Evolutionary conservation across 805 yeast genomes (phyloP).

Genomic region (Starmerella khaoyaiensis): DNA sequence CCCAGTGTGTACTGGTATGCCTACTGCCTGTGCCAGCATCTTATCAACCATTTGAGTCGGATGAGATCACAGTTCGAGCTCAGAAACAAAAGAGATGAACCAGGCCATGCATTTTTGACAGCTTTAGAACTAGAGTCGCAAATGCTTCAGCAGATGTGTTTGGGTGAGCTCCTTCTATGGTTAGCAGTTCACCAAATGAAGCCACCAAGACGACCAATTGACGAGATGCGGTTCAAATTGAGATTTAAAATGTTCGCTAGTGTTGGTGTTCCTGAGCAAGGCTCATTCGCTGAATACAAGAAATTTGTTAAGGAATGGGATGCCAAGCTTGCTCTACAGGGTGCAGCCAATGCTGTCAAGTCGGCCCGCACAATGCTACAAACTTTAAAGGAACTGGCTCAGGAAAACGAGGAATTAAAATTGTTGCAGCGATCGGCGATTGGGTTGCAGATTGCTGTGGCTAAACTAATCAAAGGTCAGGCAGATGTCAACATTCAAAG

Average conservation of each 20-base stretch:
- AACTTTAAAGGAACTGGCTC: slow-evolving; percentile 16
- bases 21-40: slow-evolving; percentile 34
- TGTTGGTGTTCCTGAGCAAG: slow-evolving; percentile 63
- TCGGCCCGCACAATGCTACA: slow-evolving; percentile 13
- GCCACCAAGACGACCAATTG: slow-evolving; percentile 14
- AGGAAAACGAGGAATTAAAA: slow-evolving; percentile 17
- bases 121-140: slow-evolving; percentile 26
- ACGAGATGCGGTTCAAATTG: slow-evolving; percentile 36
- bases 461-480: slow-evolving; percentile 8
- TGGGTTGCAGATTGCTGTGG: slow-evolving; percentile 18
- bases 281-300: slow-evolving; percentile 33
- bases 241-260: slow-evolving; percentile 70
- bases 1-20: slow-evolving; percentile 57
- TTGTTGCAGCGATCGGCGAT: slow-evolving; percentile 19
- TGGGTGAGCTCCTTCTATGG: slow-evolving; percentile 25
- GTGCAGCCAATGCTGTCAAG: slow-evolving; percentile 19
- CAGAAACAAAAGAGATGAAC: slow-evolving; percentile 13
- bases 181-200: slow-evolving; percentile 16
- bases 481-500: slow-evolving; percentile 23
- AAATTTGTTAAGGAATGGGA: slow-evolving; percentile 16
- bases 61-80: slow-evolving; percentile 26
- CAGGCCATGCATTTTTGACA: slow-evolving; percentile 20
- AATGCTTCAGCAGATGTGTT: slow-evolving; percentile 24
- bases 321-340: slow-evolving; percentile 19
- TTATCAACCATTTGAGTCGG: slow-evolving; percentile 35